A percentile compares a stretch with the other conserved stretches of the same genome.
phyloP scores from a whole-genome alignment of 352 stramenopile genomes.

The Pythium chondricola region DNA sequence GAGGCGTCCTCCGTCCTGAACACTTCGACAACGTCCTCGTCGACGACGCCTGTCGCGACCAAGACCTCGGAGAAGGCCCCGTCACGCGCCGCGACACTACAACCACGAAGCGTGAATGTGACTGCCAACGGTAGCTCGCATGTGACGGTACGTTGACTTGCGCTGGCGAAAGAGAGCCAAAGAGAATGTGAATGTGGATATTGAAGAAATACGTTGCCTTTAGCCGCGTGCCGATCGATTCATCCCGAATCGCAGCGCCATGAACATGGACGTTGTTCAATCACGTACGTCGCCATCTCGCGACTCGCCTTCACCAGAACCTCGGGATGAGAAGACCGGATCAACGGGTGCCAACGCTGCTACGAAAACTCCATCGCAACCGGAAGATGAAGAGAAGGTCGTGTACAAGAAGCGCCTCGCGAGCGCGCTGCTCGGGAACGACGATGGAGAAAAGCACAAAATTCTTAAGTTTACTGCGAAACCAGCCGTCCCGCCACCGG shows the following conservation, averaged over 20 bases:
- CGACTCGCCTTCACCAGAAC: slow-evolving; percentile 18
- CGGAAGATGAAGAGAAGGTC: slow-evolving; percentile 67
- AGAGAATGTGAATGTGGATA: background rate
- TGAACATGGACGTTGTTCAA: slow-evolving; percentile 80
- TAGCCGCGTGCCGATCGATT: slow-evolving; percentile 63
- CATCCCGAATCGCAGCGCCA: slow-evolving; percentile 81
- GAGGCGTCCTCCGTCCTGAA: too few species aligned
- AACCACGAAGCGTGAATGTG: slow-evolving; percentile 15
- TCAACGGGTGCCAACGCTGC: background rate
- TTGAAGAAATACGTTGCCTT: background rate
- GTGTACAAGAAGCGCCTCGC: slow-evolving; percentile 81
- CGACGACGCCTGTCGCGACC: background rate
- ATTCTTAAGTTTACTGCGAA: slow-evolving; percentile 98
- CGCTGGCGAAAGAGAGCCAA: too few species aligned
- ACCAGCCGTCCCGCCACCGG: slow-evolving; percentile 85
- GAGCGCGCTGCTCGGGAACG: slow-evolving; percentile 72
- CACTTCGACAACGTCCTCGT: background rate
- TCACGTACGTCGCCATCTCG: slow-evolving; percentile 45
- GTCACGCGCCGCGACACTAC: slow-evolving; percentile 8
- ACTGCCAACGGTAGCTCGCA: slow-evolving; percentile 5
- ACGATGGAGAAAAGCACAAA: slow-evolving; percentile 81
- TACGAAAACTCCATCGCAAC: slow-evolving; percentile 10
- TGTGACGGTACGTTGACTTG: slow-evolving; percentile 17
- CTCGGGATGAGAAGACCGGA: slow-evolving; percentile 14
- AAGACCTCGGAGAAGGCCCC: slow-evolving; percentile 1